These are phyloP conservation scores for Omphalotus olearius DNA, from an alignment of 1,284 basidiomycete genomes.

Conservation along the genomic window DNA sequence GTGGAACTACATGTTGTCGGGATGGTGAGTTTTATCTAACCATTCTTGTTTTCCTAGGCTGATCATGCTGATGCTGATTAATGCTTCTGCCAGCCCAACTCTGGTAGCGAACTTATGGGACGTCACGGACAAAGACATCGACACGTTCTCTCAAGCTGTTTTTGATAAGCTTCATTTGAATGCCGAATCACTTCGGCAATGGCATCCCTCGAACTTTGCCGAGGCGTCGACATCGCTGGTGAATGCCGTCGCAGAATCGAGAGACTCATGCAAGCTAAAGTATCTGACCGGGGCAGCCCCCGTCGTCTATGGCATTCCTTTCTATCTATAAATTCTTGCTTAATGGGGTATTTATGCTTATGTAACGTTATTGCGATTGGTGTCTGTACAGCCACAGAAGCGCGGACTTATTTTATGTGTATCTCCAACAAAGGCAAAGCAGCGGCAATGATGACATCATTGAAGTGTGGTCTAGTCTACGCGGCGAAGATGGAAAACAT, in stretches of 20 bases:
- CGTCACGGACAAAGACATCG: slow-evolving; percentile 96
- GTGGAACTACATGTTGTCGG: slow-evolving; percentile 92
- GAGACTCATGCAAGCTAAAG: slow-evolving; percentile 82
- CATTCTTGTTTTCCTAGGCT: not conserved
- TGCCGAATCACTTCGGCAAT: slow-evolving; percentile 27
- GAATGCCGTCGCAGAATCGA: slow-evolving; percentile 75
- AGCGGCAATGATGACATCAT: too few species aligned
- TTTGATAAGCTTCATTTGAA: slow-evolving; percentile 72
- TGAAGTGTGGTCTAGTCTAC: too few species aligned
- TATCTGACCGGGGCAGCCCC: slow-evolving; percentile 96
- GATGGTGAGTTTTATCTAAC: slow-evolving; percentile 65
- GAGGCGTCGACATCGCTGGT: slow-evolving; percentile 51
- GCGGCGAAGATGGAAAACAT: too few species aligned
- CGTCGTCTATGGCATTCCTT: slow-evolving; percentile 93
- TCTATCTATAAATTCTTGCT: slow-evolving; percentile 49
- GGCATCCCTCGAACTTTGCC: slow-evolving; percentile 16
- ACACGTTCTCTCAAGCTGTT: slow-evolving; percentile 84
- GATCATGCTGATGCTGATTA: slow-evolving; percentile 4
- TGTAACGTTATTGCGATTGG: too few species aligned
- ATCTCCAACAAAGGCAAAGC: too few species aligned
- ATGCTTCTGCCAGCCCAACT: slow-evolving; percentile 67
- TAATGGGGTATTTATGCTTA: not conserved
- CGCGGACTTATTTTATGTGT: too few species aligned
- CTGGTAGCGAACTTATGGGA: slow-evolving; percentile 97
- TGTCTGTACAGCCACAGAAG: too few species aligned